Base-by-base conservation (phyloP, 306 rosid species). In the Carpinus viminea region DNA sequence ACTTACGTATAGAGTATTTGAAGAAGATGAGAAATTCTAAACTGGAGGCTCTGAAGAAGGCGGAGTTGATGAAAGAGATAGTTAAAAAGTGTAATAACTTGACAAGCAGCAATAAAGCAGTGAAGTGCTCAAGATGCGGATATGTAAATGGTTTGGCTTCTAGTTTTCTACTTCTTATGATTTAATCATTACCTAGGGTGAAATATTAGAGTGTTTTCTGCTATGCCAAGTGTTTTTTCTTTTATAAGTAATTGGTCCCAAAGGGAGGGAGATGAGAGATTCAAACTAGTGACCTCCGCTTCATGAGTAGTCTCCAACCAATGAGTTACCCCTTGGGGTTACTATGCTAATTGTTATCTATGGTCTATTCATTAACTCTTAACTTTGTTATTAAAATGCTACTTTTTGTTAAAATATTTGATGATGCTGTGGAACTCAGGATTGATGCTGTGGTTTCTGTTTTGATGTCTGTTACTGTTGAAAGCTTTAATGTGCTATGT, bases 51-150 rank as follows among this genome's bases (percentile, higher is more conserved):
- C 66, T 83, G 84, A 81, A 64, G 83, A 92, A 88, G 94, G 68
- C 47, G 17, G 87, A 82, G 45, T 53, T 86, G 21, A 82, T 84
- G 74, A 93, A 88, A 65, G 68, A 6, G 70, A 65, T 88, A 34
- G 84, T 88, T 55, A 85, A 88, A 78, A 88, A 79, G 83, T 88
- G 92, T 66, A 78, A 81, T 78, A 46, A 68, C 78, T 38, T 82
- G 88, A 47, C 89, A 76, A 75, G 73, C 73, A 70, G 17, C 77
- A 75, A 77, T 74, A 91, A 80, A 85, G 79, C 77, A 65, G 78
- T 72, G 70, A 78, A 75, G 83, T 95, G 98, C 92, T 80, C 76
- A 7, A 83, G 85, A 81, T 95, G 97, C 53, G 91, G 93, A 85
- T 90, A 81, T 76, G 36, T 80, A 51, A 91, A 95, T 70, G 98